These are phyloP conservation scores for Evernia prunastri DNA, from an alignment of 495 filamentous ascomycete species.

Conservation along the genomic window DNA sequence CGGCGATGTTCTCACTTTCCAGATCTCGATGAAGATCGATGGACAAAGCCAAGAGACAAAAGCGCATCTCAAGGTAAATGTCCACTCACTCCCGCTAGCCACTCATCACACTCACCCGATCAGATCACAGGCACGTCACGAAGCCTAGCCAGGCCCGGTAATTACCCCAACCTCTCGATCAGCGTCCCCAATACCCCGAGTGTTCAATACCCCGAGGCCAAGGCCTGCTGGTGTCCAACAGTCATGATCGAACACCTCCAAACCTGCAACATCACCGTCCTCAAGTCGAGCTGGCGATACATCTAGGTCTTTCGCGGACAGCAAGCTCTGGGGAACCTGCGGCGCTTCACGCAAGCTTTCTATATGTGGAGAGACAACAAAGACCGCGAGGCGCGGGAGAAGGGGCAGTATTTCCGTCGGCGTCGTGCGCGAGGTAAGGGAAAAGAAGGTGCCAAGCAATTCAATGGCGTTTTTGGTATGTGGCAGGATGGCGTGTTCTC, in stretches of 20 bases:
- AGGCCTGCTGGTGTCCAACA: neutral
- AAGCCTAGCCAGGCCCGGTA: neutral
- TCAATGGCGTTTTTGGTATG: neutral
- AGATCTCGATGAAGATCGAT: neutral
- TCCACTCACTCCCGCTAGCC: neutral
- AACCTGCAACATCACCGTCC: neutral
- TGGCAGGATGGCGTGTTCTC: neutral
- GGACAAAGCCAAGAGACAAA: neutral
- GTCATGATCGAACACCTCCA: neutral
- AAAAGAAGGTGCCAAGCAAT: no score
- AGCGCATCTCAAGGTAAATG: neutral
- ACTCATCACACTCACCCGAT: neutral
- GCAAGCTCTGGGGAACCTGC: neutral
- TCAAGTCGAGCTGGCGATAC: neutral
- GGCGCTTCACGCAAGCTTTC: neutral
- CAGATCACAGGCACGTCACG: neutral
- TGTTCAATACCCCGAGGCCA: neutral
- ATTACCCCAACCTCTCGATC: neutral
- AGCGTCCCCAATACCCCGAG: neutral
- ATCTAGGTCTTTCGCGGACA: neutral
- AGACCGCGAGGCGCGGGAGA: neutral
- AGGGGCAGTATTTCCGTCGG: neutral
- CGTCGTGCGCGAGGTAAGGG: neutral
- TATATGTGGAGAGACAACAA: neutral
- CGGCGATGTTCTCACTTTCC: neutral